These are phyloP conservation scores for Starmera caribaea DNA, from an alignment of 805 yeast genomes.

Conservation along the genomic window DNA sequence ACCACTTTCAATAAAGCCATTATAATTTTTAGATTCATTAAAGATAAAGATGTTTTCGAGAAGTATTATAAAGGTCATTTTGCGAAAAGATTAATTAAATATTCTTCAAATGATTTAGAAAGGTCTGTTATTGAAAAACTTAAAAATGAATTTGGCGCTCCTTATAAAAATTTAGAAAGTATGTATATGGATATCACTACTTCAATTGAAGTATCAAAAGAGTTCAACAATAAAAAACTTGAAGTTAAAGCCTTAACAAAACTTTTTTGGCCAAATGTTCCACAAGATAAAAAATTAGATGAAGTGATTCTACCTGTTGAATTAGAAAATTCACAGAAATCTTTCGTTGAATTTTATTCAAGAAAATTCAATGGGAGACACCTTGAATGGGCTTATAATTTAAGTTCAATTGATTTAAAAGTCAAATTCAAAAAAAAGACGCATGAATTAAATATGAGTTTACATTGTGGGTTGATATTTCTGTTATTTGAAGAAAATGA, in stretches of 20 bases:
- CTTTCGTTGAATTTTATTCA: conserved; percentile 43
- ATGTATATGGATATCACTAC: conserved; percentile 75
- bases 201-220: conserved; percentile 38
- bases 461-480: conserved; percentile 72
- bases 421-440: conserved; percentile 58
- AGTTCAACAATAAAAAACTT: conserved; percentile 31
- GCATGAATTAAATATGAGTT: conserved; percentile 73
- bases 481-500: conserved; percentile 57
- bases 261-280: conserved; percentile 60
- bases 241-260: conserved; percentile 48
- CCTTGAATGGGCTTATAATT: conserved; percentile 70
- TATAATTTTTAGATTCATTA: conserved; percentile 52
- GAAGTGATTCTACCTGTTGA: conserved; percentile 33
- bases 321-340: conserved; percentile 29
- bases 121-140: conserved; percentile 55
- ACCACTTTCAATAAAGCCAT: conserved; percentile 45
- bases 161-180: conserved; percentile 73
- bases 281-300: conserved; percentile 13
- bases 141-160: conserved; percentile 68
- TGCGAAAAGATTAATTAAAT: conserved; percentile 62
- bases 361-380: conserved; percentile 47
- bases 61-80: conserved; percentile 76
- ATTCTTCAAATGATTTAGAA: conserved; percentile 50
- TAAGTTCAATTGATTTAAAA: conserved; percentile 75
- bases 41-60: conserved; percentile 82